Percentiles rank a stretch among this genome's conserved stretches.
Conservation (phyloP, 2,329 filamentous ascomycete genomes). For the Aspergillus sergii region DNA sequence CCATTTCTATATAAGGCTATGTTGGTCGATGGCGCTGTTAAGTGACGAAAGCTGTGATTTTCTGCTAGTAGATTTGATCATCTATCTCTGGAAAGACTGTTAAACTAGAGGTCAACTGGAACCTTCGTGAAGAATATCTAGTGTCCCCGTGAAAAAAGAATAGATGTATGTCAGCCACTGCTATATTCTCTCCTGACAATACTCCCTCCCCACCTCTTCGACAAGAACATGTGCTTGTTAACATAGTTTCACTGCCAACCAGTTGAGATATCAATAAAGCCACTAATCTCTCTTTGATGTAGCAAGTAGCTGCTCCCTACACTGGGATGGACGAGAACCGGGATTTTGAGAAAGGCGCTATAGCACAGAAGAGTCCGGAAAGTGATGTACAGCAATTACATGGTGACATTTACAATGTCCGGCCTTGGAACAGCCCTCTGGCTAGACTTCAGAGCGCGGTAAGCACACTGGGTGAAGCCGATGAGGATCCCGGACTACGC, state of each 20-base stretch:
- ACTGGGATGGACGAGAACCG: constrained; percentile 1
- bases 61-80: not conserved
- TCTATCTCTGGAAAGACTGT: not conserved
- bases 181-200: not conserved
- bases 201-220: not conserved
- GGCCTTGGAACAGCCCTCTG: constrained; percentile 7
- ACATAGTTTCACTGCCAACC: not conserved
- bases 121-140: not conserved
- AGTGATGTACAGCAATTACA: not conserved
- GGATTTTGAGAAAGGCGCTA: not conserved
- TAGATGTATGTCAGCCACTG: not conserved
- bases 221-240: not conserved
- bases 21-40: not conserved
- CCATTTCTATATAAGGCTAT: not conserved
- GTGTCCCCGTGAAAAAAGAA: not conserved
- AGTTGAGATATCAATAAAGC: not conserved
- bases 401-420: constrained; percentile 5
- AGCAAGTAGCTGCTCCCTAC: not conserved
- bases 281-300: not conserved
- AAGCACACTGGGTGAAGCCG: constrained; percentile 7
- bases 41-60: not conserved
- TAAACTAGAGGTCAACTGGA: not conserved
- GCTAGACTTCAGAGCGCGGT: not conserved
- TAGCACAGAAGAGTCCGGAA: not conserved
- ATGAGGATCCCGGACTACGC: constrained; percentile 16